Evolutionary conservation across 1,284 basidiomycete species (phyloP).

Genomic region (Cutaneotrichosporon cavernicola): DNA sequence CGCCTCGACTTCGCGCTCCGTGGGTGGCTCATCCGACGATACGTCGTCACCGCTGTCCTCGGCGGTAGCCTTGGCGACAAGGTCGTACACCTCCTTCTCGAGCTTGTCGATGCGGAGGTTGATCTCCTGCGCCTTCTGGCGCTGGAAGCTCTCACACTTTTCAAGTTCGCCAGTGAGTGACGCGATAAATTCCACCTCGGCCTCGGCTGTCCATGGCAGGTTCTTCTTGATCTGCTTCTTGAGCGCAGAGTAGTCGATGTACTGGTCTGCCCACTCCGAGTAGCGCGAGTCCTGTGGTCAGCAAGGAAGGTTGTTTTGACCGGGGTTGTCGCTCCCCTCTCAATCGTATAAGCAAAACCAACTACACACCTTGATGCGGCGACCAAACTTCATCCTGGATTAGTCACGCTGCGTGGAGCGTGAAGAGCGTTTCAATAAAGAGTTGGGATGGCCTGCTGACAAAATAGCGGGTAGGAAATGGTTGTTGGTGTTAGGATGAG

Average conservation of each 20-base stretch:
- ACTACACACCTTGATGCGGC: slow-evolving; percentile 72
- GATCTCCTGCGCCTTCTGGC: slow-evolving; percentile 82
- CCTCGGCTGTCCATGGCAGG: slow-evolving; percentile 66
- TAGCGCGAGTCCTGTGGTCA: slow-evolving; percentile 71
- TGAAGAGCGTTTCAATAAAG: slow-evolving; percentile 1
- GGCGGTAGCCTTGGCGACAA: slow-evolving; percentile 59
- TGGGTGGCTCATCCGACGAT: slow-evolving; percentile 9
- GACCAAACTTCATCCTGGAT: slow-evolving; percentile 75
- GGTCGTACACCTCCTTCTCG: slow-evolving; percentile 71
- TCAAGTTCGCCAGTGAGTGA: slow-evolving; percentile 85
- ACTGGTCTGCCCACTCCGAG: slow-evolving; percentile 84
- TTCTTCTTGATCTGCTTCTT: slow-evolving; percentile 79
- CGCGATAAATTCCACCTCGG: slow-evolving; percentile 75
- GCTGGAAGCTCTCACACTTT: slow-evolving; percentile 95
- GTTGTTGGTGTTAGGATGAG: not conserved
- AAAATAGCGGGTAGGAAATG: not conserved
- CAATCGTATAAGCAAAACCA: not conserved
- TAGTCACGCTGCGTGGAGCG: not conserved
- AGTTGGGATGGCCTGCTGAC: not conserved
- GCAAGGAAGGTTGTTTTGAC: not conserved
- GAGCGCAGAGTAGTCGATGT: slow-evolving; percentile 82
- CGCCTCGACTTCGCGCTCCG: slow-evolving; percentile 36
- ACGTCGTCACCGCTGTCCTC: slow-evolving; percentile 54
- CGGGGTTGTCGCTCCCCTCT: not conserved
- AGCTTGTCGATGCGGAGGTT: slow-evolving; percentile 74